Conservation (phyloP, 2,329 filamentous ascomycete species). For the Coleophoma crateriformis region DNA sequence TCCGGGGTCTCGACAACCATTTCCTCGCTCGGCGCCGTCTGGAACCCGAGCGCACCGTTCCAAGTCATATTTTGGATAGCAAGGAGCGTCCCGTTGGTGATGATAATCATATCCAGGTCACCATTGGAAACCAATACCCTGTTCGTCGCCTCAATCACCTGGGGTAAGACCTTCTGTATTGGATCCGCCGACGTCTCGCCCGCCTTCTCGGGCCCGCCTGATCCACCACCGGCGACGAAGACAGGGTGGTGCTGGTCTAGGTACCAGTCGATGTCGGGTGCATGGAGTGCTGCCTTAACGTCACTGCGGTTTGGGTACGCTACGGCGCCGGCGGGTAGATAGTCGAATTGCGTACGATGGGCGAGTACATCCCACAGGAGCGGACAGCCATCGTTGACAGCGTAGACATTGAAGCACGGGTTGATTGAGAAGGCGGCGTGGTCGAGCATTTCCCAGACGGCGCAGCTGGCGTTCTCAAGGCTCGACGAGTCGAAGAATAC, state of each 20-base stretch:
- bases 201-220: conserved; percentile 13
- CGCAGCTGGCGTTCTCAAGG: conserved; percentile 43
- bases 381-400: conserved; percentile 58
- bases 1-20: neutral
- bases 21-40: conserved; percentile 29
- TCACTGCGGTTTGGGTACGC: conserved; percentile 47
- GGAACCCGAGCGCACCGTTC: conserved; percentile 41
- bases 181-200: conserved; percentile 31
- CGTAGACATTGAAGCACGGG: conserved; percentile 77
- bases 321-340: conserved; percentile 30
- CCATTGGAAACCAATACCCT: conserved; percentile 43
- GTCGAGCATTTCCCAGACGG: conserved; percentile 50
- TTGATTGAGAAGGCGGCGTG: conserved; percentile 52
- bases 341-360: conserved; percentile 27
- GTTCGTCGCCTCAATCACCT: conserved; percentile 45
- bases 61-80: conserved; percentile 49
- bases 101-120: conserved; percentile 41
- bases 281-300: conserved; percentile 43
- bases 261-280: conserved; percentile 34
- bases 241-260: conserved; percentile 35
- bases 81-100: conserved; percentile 44
- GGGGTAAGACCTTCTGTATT: conserved; percentile 34
- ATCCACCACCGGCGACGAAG: conserved; percentile 26
- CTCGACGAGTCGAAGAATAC: conserved; percentile 41
- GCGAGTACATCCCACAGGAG: conserved; percentile 28